Evolutionary conservation across 345 rosid genomes (phyloP).

Genomic region (Pistacia atlantica): DNA sequence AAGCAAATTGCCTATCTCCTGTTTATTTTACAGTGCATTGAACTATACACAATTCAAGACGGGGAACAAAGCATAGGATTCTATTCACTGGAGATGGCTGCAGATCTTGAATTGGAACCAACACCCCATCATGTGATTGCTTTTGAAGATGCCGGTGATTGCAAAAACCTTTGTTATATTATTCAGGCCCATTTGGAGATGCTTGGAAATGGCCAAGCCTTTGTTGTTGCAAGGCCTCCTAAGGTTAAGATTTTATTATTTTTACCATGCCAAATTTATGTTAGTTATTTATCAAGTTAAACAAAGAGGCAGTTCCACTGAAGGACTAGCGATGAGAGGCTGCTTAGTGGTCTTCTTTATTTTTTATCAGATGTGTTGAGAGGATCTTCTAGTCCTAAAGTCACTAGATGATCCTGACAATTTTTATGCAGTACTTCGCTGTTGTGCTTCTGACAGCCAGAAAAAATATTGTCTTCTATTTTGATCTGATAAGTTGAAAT

Average conservation of each 20-base stretch:
- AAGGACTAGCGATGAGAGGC: background rate
- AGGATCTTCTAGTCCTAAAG: background rate
- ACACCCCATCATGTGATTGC: conserved; percentile 84
- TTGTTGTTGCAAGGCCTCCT: conserved; percentile 81
- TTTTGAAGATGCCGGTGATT: conserved; percentile 73
- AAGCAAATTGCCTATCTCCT: conserved; percentile 7
- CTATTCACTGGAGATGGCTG: conserved; percentile 89
- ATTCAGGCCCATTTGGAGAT: conserved; percentile 86
- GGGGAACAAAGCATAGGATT: conserved; percentile 74
- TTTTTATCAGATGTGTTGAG: background rate
- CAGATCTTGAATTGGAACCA: conserved; percentile 89
- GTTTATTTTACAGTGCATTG: conserved; percentile 71
- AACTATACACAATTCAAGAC: conserved; percentile 60
- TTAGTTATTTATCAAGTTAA: conserved; percentile 6
- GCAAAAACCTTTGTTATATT: conserved; percentile 74
- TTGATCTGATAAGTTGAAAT: conserved; percentile 8
- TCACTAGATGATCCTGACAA: background rate
- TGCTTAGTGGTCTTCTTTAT: background rate
- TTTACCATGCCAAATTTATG: background rate
- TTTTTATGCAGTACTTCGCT: too few relatives aligned
- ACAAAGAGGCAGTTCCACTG: background rate
- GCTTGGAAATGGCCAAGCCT: conserved; percentile 73
- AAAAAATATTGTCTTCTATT: background rate
- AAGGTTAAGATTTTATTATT: conserved; percentile 49
- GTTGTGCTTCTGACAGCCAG: background rate